Evolutionary conservation across 352 stramenopile genomes (phyloP), one percentile per base, ranked within the genome.

Genomic region (Phytophthora vignae): DNA sequence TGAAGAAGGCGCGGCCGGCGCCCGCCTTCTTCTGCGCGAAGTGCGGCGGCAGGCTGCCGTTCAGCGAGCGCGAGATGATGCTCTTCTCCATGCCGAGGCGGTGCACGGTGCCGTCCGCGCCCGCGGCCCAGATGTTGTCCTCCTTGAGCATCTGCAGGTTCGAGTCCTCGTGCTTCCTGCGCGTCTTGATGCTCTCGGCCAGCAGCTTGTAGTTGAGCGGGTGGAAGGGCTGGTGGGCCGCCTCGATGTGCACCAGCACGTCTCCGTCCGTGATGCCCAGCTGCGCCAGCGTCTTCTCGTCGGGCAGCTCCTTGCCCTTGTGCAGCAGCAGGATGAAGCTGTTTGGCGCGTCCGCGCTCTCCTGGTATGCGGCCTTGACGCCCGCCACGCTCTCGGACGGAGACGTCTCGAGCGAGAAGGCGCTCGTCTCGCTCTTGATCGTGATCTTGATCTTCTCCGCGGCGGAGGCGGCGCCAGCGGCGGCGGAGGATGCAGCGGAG

Each of bases 91-190:
- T 75, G 11, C 90, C 90, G 6, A 96, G 66, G 12, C 89, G 86
- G 63, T 94, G 90, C 63, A 96, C 84, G 6, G 84, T 96, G 52
- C 90, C 90, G 40, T 96, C 90, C 7, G 69, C 60, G 6, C 86
- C 79, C 1, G 90, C 90, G 21, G 90, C 90, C 90, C 90, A 96
- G 48, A 95, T 95, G 62, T 95, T 96, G 66, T 96, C 90, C 79
- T 95, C 83, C 75, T 94, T 92, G 68, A 81, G 61, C 69, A 95
- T 93, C 73, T 94, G 90, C 60, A 95, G 59, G 66, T 94, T 94
- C 15, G 82, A 67, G 64, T 95, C 85, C 60, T 96, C 88, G 60
- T 96, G 88, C 71, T 89, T 90, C 57, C 87, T 83, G 50, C 84
- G 90, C 44, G 70, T 87, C 58, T 90, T 88, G 59, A 96, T 92